Percentiles rank a stretch among this genome's conserved stretches.
Evolutionary conservation across 2,329 filamentous ascomycete genomes (phyloP).

Genomic region (Teratosphaeria gauchensis): DNA sequence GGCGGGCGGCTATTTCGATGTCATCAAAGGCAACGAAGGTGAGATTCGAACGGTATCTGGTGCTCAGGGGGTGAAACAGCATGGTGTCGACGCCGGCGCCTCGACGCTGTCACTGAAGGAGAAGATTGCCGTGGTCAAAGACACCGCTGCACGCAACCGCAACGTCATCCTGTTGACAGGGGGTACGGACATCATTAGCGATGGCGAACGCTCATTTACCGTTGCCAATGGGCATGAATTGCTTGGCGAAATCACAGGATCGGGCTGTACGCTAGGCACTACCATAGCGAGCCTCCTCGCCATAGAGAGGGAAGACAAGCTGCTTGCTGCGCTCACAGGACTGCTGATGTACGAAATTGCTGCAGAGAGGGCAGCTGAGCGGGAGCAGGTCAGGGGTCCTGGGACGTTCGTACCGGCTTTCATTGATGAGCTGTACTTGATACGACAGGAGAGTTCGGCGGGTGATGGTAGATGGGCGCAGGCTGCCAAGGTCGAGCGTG

Average conservation of each 20-base stretch:
- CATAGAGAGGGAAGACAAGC: conserved; percentile 50
- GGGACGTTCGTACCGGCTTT: conserved; percentile 82
- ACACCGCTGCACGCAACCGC: conserved; percentile 57
- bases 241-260: conserved; percentile 61
- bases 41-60: conserved; percentile 71
- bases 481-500: conserved; percentile 39
- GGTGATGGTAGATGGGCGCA: conserved; percentile 45
- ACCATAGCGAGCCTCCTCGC: conserved; percentile 67
- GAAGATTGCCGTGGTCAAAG: conserved; percentile 52
- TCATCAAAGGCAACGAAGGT: conserved; percentile 90
- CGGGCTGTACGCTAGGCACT: conserved; percentile 76
- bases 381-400: conserved; percentile 61
- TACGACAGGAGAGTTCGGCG: conserved; percentile 39
- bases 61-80: conserved; percentile 48
- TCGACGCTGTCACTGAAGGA: conserved; percentile 45
- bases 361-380: conserved; percentile 54
- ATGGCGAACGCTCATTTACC: conserved; percentile 57
- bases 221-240: conserved; percentile 68
- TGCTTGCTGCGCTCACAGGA: conserved; percentile 64
- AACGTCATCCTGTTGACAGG: conserved; percentile 79
- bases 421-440: conserved; percentile 56
- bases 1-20: conserved; percentile 63
- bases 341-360: conserved; percentile 70
- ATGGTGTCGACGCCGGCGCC: conserved; percentile 70
- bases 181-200: conserved; percentile 63